These are phyloP conservation scores for Colletotrichum australisinense DNA, from an alignment of 2,329 filamentous ascomycete species.

Conservation along the genomic window DNA sequence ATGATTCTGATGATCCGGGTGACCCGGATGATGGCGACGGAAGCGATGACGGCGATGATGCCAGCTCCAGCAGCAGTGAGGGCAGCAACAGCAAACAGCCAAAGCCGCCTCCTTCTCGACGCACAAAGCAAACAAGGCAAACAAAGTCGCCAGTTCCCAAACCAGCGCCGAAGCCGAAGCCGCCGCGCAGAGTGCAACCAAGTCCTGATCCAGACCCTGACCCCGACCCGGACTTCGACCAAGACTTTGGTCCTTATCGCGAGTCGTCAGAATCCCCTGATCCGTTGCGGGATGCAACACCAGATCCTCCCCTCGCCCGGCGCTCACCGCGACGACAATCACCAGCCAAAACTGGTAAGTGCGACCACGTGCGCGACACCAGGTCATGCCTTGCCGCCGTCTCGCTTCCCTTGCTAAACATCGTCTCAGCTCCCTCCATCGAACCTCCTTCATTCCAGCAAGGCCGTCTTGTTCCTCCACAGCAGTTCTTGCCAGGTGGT, in stretches of 20 bases:
- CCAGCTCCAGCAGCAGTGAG: not conserved
- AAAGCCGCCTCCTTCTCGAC: not conserved
- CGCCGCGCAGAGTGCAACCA: not conserved
- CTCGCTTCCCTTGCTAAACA: constrained; percentile 24
- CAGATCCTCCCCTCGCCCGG: not conserved
- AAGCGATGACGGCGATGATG: not conserved
- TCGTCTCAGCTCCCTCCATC: not conserved
- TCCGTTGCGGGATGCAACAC: not conserved
- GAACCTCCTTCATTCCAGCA: not conserved
- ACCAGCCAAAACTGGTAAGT: constrained; percentile 19
- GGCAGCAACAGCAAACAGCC: not conserved
- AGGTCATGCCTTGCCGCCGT: not conserved
- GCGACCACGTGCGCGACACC: not conserved
- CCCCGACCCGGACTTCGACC: not conserved
- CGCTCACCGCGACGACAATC: not conserved
- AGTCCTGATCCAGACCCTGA: not conserved
- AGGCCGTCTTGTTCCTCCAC: not conserved
- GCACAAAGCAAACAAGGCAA: not conserved
- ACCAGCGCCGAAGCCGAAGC: not conserved
- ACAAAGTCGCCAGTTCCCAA: not conserved
- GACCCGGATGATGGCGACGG: not conserved
- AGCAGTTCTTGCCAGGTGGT: constrained; percentile 6
- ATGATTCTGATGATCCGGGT: not conserved
- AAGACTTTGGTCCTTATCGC: not conserved
- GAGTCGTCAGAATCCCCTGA: constrained; percentile 5